phyloP scores from a whole-genome alignment of 306 rosid species.

The Medicago truncatula region MtrunA17r5.0-ANR NC_053043.1:17745501-17746000 shows the following conservation, averaged over 20 bases:
- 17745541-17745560: slow-evolving; percentile 10
- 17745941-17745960: slow-evolving; percentile 2
- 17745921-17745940: not conserved
- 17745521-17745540: too few species aligned
- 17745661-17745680: not conserved
- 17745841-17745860: not conserved
- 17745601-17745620: not conserved
- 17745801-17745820: not conserved
- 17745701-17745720: not conserved
- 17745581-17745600: not conserved
- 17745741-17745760: not conserved
- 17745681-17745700: not conserved
- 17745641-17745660: not conserved
- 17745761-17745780: not conserved
- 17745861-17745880: too few species aligned
- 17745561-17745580: not conserved
- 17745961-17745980: not conserved
- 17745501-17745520: too few species aligned
- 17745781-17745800: not conserved
- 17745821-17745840: not conserved
- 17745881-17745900: not conserved
- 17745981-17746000: slow-evolving; percentile 1
- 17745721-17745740: not conserved
- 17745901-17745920: not conserved
- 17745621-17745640: not conserved